Percentiles rank a stretch among this genome's conserved stretches.
These are phyloP conservation scores for Chionographis japonica DNA, from an alignment of 106 monocot genomes.

Conservation along the genomic window DNA sequence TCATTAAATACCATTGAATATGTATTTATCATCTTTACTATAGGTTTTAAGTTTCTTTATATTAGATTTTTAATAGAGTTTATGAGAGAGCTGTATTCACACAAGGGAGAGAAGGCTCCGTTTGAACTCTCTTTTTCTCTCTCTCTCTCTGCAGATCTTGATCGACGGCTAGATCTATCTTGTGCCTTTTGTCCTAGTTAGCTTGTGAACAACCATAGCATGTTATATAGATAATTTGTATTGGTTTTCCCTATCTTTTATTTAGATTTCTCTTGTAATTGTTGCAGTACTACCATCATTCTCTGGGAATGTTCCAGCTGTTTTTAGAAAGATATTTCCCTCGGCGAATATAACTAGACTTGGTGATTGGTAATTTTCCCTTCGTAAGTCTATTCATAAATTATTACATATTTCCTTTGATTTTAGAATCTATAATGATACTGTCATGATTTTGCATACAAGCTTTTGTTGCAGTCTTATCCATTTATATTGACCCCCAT, in stretches of 20 bases:
- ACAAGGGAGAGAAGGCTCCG: no score
- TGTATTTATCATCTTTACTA: no score
- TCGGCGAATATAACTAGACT: constrained; percentile 83
- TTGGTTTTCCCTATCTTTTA: not conserved
- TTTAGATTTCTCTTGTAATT: not conserved
- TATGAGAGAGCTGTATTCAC: no score
- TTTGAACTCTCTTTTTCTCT: no score
- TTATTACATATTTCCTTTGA: not conserved
- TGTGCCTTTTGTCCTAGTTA: not conserved
- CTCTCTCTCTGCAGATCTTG: no score
- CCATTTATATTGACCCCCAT: not conserved
- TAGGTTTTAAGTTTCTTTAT: no score
- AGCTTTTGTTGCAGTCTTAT: not conserved
- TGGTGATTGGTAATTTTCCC: constrained; percentile 69
- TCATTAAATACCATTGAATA: no score
- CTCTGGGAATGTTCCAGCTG: constrained; percentile 94
- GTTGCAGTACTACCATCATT: constrained; percentile 90
- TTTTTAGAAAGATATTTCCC: constrained; percentile 65
- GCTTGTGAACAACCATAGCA: not conserved
- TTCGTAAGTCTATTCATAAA: not conserved
- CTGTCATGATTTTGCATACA: not conserved
- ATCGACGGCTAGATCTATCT: no score
- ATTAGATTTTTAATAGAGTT: no score
- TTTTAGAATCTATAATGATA: not conserved
- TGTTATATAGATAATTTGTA: not conserved